phyloP scores from a whole-genome alignment of 2,329 filamentous ascomycete genomes.

The Escovopsis sp. region DNA sequence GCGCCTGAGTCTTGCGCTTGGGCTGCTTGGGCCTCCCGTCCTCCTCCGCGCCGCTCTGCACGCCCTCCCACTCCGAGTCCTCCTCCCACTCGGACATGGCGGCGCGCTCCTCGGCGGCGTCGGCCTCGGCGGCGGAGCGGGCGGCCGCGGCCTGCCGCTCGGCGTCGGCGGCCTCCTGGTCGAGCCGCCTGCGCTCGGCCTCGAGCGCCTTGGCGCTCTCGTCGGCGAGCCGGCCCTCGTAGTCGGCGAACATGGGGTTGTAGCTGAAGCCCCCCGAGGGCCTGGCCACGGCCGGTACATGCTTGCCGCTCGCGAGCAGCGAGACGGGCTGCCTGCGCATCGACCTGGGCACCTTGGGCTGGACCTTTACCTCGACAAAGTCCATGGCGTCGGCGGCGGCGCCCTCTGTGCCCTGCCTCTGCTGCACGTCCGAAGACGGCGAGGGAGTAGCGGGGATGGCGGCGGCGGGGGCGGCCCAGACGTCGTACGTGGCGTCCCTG shows the following conservation, averaged over 20 bases:
- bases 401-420: slow-evolving; percentile 9
- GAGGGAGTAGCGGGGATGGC: too few relatives aligned
- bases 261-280: slow-evolving; percentile 80
- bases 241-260: slow-evolving; percentile 79
- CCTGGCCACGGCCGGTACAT: slow-evolving; percentile 61
- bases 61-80: slow-evolving; percentile 82
- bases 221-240: slow-evolving; percentile 57
- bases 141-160: slow-evolving; percentile 53
- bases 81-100: slow-evolving; percentile 62
- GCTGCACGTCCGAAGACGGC: too few relatives aligned
- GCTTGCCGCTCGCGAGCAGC: slow-evolving; percentile 67
- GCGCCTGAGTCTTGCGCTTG: slow-evolving; percentile 69
- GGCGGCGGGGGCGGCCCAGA: slow-evolving; percentile 45
- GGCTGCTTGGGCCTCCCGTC: slow-evolving; percentile 53
- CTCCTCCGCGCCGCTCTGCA: slow-evolving; percentile 69
- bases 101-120: slow-evolving; percentile 54
- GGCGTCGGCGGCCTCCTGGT: slow-evolving; percentile 50
- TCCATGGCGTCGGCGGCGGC: slow-evolving; percentile 24
- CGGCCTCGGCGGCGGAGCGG: slow-evolving; percentile 56
- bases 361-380: slow-evolving; percentile 52
- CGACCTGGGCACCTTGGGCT: slow-evolving; percentile 59
- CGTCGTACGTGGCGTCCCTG: slow-evolving; percentile 57
- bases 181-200: slow-evolving; percentile 60
- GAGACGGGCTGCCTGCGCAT: slow-evolving; percentile 66
- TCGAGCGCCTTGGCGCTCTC: slow-evolving; percentile 70